Evolutionary conservation across 192 early-diverging fungal species (phyloP), one percentile per base, ranked within the genome.

Genomic region (Backusella tuberculispora): DNA sequence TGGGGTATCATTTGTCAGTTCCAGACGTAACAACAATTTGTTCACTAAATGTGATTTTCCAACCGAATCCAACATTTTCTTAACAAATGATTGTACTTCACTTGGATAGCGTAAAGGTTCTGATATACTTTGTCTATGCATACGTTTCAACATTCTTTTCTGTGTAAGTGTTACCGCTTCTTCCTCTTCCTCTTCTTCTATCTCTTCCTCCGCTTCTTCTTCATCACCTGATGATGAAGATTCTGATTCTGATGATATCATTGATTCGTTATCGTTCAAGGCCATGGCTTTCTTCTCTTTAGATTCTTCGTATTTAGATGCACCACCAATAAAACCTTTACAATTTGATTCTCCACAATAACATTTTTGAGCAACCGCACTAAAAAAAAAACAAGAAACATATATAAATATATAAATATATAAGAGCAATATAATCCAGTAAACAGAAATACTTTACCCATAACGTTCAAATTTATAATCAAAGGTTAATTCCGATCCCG

Each of bases 381-480:
- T 92, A 81, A 40, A 66, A 34, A 13, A 38, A 66, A 15, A 26
- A 66, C 60, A 14, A 48, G 15, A 44, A 65, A 60, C 72, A 53
- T 24, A 63, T 24, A 56, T 40, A 60, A 46, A 4, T 73, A 26
- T 42, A 60, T 17, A 37, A 37, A n/a, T n/a, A n/a, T 34, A 34
- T 34, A 34, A 34, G 0, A 34, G 29, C 2, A 34, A 34, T 34
- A 34, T 0, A 34, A 34, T 34, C 29, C 29, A 34, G 29, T 34
- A 34, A 34, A 0, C 2, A 34, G 29, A 34, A 34, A 34, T 34
- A 2, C 29, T 53, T 71, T 87, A 93, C 91, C 94, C 94, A 82
- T 88, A 96, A 71, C 96, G 88, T 74, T 98, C 95, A 86, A 98
- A 98, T 78, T 97, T 95, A 86, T 99, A 99, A 82, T 99, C 98